Base-by-base conservation (phyloP, 169 alveolate genomes). In the Plasmodium vinckei region DNA sequence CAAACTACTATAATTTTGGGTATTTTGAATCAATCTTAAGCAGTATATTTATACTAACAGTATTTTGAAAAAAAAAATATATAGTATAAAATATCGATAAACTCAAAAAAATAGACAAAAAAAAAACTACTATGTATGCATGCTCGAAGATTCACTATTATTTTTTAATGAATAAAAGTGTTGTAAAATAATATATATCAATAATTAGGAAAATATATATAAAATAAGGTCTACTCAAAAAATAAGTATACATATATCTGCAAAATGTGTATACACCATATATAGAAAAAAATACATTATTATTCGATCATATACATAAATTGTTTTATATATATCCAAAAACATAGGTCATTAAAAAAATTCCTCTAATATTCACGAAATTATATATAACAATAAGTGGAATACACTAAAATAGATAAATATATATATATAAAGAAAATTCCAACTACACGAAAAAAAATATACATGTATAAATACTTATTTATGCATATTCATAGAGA, bases 41-140 rank as follows among this genome's bases (percentile, higher is more conserved):
- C 19, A 21, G 7, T 72, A 72, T 72, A 72, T 72, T 72, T 72
- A 72, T 57, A 57, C 87, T 72, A 72, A 7, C 17, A 9, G 17
- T 59, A 39, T 72, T 56, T 72, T 72, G 25, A 72, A 21, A 70
- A 72, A 72, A 72, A 72, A 33, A 13, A 72, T 53, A 39, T 27
- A 25, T 53, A 27, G 53, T 47, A 44, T 57, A 72, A 63, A 64
- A 25, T 12, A 46, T 5, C 39, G 21, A 25, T 2, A 57, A 72
- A 54, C 72, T 33, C 44, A 56, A 72, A 72, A 72, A 72, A 46
- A 47, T 39, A 17, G 46, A 68, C 39, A 68, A 68, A 70, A 70
- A 70, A 70, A 70, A 72, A 72, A 39, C 12, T 9, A 25, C 33
- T 23, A 39, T 64, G 57, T 23, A 57, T 13, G 27, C 19, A 63